phyloP scores from a whole-genome alignment of 768 basidiomycete genomes.

The Psilocybe subaeruginosa region DNA sequence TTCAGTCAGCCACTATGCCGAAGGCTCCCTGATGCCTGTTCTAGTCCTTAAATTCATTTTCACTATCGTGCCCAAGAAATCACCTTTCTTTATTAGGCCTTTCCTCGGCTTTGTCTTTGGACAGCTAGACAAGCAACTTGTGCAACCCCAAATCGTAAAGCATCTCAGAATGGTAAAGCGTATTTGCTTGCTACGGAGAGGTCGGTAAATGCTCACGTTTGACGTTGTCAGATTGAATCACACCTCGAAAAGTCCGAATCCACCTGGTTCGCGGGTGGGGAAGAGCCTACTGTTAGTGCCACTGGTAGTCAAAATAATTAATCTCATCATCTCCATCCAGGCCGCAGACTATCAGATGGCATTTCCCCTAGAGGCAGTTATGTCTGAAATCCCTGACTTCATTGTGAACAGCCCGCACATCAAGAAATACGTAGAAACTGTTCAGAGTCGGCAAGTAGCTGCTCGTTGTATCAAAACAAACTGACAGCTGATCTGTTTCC shows the following conservation, averaged over 20 bases:
- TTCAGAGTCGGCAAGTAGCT: slow-evolving; percentile 24
- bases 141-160: slow-evolving; percentile 31
- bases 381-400: slow-evolving; percentile 14
- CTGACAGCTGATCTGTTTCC: neutral
- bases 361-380: slow-evolving; percentile 27
- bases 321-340: neutral
- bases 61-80: slow-evolving; percentile 27
- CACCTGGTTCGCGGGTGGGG: slow-evolving; percentile 21
- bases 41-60: slow-evolving; percentile 39
- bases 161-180: slow-evolving; percentile 30
- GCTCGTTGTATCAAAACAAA: neutral
- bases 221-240: slow-evolving; percentile 20
- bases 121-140: slow-evolving; percentile 24
- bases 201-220: neutral
- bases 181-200: neutral
- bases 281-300: slow-evolving; percentile 17
- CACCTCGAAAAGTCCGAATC: slow-evolving; percentile 22
- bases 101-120: slow-evolving; percentile 31
- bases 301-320: neutral
- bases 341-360: slow-evolving; percentile 32
- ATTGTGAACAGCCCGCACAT: slow-evolving; percentile 19
- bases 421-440: slow-evolving; percentile 23
- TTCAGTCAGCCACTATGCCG: slow-evolving; percentile 42
- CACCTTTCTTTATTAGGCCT: slow-evolving; percentile 40
- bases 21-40: slow-evolving; percentile 44